Evolutionary conservation across 2,329 filamentous ascomycete genomes (phyloP), one percentile per base, ranked within the genome.

Genomic region (Fusarium nanum): DNA sequence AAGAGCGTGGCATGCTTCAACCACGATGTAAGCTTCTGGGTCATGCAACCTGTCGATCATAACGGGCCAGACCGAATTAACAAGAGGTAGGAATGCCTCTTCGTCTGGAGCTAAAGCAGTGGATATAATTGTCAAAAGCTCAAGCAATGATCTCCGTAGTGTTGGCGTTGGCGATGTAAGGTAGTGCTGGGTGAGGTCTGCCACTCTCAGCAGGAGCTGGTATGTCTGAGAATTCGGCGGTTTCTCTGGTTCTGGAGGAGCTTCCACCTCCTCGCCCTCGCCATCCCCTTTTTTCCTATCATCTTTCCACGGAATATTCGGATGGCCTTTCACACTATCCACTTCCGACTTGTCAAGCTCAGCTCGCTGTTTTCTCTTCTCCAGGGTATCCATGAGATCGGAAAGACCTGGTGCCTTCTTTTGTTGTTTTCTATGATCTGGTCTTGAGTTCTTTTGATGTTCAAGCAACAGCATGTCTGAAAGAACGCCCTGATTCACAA

Each of bases 1-100:
- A 5, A 98, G 83, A 1, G 93, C 87, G 16, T 89, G 85, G 62
- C 93, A 89, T 8, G 93, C 90, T 18, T 90, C 88, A 11, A 91
- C 86, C 4, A 87, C 87, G 12, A 98, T 87, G 75, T 89, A 92
- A 0, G 88, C 82, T 77, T 93, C 90, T 6, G 81, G 70, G 68
- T 93, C 92, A 70, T 89, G 87, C 8, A 93, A 82, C 25, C 90
- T 85, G n/a, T 85, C 84, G 3, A 91, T 82, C 7, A 97, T 82
- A 9, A 97, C 91, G 0, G 94, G 94, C 95, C 95, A 99, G 10
- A 98, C 84, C 5, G 92, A 91, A 79, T 98, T 96, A 72, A 98
- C 89, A 0, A 98, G 85, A 0, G 96, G 96, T 3, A 99, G 82
- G 77, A 97, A 98, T 0, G 89, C 88, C 66, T 94, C 90, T 76